phyloP scores from a whole-genome alignment of 2,329 filamentous ascomycete species.

The Trichoderma simmonsii region DNA sequence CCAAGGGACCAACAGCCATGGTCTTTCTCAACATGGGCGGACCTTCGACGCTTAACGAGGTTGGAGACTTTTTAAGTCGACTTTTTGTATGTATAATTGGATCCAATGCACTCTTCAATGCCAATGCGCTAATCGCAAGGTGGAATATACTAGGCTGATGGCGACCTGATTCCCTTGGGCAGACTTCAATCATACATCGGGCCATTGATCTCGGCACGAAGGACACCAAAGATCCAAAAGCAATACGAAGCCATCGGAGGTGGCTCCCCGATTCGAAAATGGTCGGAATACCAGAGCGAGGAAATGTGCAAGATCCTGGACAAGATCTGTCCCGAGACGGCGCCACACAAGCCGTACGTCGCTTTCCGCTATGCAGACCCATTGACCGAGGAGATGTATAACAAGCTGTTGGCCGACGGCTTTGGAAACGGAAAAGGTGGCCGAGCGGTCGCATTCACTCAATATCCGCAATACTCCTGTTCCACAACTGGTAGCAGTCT shows the following conservation, averaged over 20 bases:
- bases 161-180: conserved; percentile 91
- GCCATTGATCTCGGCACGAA: conserved; percentile 76
- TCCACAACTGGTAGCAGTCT: conserved; percentile 94
- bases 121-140: background rate
- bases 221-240: conserved; percentile 94
- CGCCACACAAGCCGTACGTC: conserved; percentile 95
- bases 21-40: conserved; percentile 99
- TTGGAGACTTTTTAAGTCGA: conserved; percentile 83
- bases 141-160: conserved; percentile 66
- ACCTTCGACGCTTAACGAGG: conserved; percentile 82
- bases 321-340: conserved; percentile 83
- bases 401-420: conserved; percentile 76
- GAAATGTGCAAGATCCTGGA: conserved; percentile 99
- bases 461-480: conserved; percentile 98
- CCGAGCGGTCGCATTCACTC: conserved; percentile 91
- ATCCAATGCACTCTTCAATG: background rate
- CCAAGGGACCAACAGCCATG: conserved; percentile 88
- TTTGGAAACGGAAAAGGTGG: conserved; percentile 89
- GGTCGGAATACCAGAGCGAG: conserved; percentile 89
- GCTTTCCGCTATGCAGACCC: conserved; percentile 95
- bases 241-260: conserved; percentile 95
- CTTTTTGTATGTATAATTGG: conserved; percentile 67
- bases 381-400: conserved; percentile 91
- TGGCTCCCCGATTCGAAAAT: conserved; percentile 96
- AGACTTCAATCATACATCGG: conserved; percentile 88